A percentile compares a stretch with the other conserved stretches of the same genome.
Evolutionary conservation across 2,329 filamentous ascomycete species (phyloP).

Genomic region (Pleoardoris graminearum): DNA sequence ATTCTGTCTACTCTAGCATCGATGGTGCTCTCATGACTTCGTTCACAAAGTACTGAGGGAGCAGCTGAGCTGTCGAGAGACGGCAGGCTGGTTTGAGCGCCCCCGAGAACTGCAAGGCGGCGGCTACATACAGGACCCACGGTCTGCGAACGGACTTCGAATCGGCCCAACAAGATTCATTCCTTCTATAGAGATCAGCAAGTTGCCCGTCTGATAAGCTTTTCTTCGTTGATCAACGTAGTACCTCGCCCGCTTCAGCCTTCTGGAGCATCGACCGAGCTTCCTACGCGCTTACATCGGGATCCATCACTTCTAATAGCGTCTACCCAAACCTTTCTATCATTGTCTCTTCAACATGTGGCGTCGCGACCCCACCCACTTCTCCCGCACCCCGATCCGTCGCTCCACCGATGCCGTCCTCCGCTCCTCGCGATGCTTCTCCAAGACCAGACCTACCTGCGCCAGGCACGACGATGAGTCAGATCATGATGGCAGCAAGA

Average conservation of each 20-base stretch:
- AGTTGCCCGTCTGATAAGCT: too few species aligned
- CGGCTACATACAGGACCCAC: too few species aligned
- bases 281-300: neutral
- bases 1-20: neutral
- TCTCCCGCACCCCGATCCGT: slow-evolving; percentile 25
- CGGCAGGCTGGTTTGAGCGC: too few species aligned
- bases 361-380: slow-evolving; percentile 33
- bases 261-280: neutral
- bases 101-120: too few species aligned
- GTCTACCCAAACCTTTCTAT: neutral
- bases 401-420: slow-evolving; percentile 28
- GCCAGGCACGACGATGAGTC: slow-evolving; percentile 26
- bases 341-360: slow-evolving; percentile 24
- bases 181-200: too few species aligned
- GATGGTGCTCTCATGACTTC: neutral
- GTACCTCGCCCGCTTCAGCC: too few species aligned
- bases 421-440: slow-evolving; percentile 34
- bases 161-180: too few species aligned
- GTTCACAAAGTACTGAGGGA: neutral
- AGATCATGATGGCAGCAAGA: slow-evolving; percentile 14
- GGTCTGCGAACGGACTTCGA: too few species aligned
- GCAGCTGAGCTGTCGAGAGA: neutral
- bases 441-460: slow-evolving; percentile 22
- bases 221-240: too few species aligned
- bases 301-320: neutral